Conservation (phyloP, 768 basidiomycete genomes). For the Leucocoprinus leucothites region DNA sequence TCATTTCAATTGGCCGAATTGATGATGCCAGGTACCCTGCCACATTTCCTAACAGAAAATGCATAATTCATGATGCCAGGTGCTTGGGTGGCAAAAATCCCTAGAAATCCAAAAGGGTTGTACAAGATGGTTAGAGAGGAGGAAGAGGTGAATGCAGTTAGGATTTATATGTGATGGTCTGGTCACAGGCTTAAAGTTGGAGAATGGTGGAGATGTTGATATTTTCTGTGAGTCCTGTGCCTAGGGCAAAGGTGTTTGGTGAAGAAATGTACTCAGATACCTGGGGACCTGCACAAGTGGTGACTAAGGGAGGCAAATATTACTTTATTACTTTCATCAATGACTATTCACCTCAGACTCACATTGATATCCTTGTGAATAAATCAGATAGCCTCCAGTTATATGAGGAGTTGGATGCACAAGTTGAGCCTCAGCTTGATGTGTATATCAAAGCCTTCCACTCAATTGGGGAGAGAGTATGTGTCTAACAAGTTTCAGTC, state of each 20-base stretch:
- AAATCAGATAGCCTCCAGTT: constrained; percentile 18
- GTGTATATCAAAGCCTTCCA: constrained; percentile 24
- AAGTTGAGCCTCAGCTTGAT: constrained; percentile 25
- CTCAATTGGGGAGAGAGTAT: constrained; percentile 35
- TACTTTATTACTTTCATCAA: constrained; percentile 33
- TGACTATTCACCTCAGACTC: constrained; percentile 18
- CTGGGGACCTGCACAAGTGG: constrained; percentile 32
- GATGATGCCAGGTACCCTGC: background rate
- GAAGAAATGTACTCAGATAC: constrained; percentile 30
- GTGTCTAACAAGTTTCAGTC: constrained; percentile 23
- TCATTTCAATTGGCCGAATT: constrained; percentile 14
- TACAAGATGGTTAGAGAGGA: background rate
- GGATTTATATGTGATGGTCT: constrained; percentile 20
- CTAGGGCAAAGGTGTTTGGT: constrained; percentile 29
- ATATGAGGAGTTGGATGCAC: constrained; percentile 27
- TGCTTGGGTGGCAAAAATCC: constrained; percentile 17
- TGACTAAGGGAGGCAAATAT: constrained; percentile 13
- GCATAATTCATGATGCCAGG: constrained; percentile 19
- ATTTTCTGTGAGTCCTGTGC: constrained; percentile 8
- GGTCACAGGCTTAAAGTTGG: constrained; percentile 29
- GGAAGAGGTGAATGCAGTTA: constrained; percentile 11
- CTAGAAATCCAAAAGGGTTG: background rate
- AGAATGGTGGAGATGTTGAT: constrained; percentile 15
- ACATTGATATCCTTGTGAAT: constrained; percentile 17
- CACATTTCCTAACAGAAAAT: constrained; percentile 10